These are phyloP conservation scores for Toxicodendron radicans DNA, from an alignment of 345 rosid genomes.

Conservation along the genomic window DNA sequence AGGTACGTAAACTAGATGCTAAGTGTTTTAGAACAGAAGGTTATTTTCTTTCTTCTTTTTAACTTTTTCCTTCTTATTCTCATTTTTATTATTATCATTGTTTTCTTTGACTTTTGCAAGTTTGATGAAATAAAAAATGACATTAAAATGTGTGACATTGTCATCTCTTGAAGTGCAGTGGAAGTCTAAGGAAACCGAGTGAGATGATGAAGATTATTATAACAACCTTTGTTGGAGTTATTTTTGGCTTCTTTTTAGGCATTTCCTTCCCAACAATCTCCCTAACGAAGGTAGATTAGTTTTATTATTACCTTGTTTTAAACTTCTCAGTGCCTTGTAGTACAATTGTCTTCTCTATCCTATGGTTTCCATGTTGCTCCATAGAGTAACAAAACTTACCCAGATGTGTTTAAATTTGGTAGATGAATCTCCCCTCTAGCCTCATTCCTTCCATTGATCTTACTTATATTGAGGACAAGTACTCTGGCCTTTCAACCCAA, in stretches of 20 bases:
- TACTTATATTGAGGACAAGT: slow-evolving; percentile 75
- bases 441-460: slow-evolving; percentile 83
- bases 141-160: slow-evolving; percentile 7
- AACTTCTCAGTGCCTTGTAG: background rate
- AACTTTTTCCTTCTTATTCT: background rate
- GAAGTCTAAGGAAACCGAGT: slow-evolving; percentile 55
- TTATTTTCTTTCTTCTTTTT: background rate
- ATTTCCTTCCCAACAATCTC: slow-evolving; percentile 75
- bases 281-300: slow-evolving; percentile 55
- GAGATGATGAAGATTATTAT: slow-evolving; percentile 76
- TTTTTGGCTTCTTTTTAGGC: slow-evolving; percentile 85
- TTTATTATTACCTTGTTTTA: background rate
- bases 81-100: background rate
- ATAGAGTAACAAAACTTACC: slow-evolving; percentile 2
- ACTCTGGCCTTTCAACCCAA: slow-evolving; percentile 74
- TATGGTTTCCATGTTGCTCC: slow-evolving; percentile 14
- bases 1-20: slow-evolving; percentile 33
- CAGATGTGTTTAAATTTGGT: slow-evolving; percentile 28
- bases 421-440: slow-evolving; percentile 86
- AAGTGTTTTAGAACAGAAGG: background rate
- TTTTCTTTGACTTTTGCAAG: background rate
- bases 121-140: background rate
- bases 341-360: slow-evolving; percentile 5
- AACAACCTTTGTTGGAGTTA: slow-evolving; percentile 61
- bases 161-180: slow-evolving; percentile 33